phyloP scores from a whole-genome alignment of 495 filamentous ascomycete species.

The Aspergillus biplanus region DNA sequence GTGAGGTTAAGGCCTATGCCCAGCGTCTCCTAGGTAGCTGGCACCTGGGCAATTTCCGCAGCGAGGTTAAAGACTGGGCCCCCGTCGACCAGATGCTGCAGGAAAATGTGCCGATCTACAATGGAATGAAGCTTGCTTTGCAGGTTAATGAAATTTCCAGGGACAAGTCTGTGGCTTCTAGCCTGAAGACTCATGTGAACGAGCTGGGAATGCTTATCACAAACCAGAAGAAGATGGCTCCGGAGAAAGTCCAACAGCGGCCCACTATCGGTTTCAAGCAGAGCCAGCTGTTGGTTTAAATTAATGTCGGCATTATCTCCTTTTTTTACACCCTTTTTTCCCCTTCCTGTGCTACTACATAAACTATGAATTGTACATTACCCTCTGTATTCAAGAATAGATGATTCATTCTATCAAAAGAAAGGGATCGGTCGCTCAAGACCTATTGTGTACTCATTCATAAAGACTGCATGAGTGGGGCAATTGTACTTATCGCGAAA shows the following conservation, averaged over 20 bases:
- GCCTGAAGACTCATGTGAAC: slow-evolving; percentile 27
- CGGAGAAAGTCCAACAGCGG: slow-evolving; percentile 22
- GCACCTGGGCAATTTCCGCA: slow-evolving; percentile 27
- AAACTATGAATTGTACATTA: slow-evolving; percentile 33
- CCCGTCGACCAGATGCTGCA: slow-evolving; percentile 29
- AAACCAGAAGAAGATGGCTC: slow-evolving; percentile 26
- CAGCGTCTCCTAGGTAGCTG: slow-evolving; percentile 39
- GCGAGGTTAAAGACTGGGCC: slow-evolving; percentile 20
- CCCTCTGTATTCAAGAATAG: slow-evolving; percentile 28
- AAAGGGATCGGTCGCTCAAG: slow-evolving; percentile 10
- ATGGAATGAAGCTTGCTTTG: slow-evolving; percentile 34
- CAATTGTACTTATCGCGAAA: slow-evolving; percentile 2
- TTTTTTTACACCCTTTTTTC: neutral
- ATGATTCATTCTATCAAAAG: slow-evolving; percentile 13
- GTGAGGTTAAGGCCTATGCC: slow-evolving; percentile 42
- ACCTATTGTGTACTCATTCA: neutral
- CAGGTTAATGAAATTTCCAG: slow-evolving; percentile 26
- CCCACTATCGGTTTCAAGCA: slow-evolving; percentile 27
- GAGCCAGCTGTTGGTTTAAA: slow-evolving; percentile 19
- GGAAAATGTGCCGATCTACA: slow-evolving; percentile 36
- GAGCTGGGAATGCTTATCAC: slow-evolving; percentile 26
- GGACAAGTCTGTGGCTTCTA: slow-evolving; percentile 16
- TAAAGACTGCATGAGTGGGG: slow-evolving; percentile 3
- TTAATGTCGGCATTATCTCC: neutral
- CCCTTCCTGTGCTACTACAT: neutral